These are phyloP conservation scores for Blakeslea trispora DNA, from an alignment of 371 early-diverging fungal genomes.

Conservation along the genomic window DNA sequence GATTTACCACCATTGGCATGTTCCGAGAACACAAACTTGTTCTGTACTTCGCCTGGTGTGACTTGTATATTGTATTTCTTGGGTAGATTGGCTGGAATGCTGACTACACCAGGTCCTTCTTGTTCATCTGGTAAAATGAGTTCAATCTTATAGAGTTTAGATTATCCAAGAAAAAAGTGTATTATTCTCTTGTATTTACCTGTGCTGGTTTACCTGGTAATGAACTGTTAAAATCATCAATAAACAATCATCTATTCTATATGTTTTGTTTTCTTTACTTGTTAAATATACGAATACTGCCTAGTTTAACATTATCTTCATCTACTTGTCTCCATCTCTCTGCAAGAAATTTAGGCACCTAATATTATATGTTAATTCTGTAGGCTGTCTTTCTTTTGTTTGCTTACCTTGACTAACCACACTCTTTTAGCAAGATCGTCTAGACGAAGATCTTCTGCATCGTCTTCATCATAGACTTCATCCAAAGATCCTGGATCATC, in stretches of 20 bases:
- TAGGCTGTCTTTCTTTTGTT: background rate
- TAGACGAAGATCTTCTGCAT: conserved; percentile 71
- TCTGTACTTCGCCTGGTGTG: conserved; percentile 65
- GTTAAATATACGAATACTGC: conserved; percentile 78
- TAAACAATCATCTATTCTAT: too few relatives aligned
- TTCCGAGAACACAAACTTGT: conserved; percentile 80
- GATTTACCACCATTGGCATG: conserved; percentile 44
- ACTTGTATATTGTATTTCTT: conserved; percentile 78
- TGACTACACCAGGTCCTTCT: conserved; percentile 28
- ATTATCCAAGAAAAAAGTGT: background rate
- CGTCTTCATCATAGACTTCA: conserved; percentile 62
- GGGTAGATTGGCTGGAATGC: conserved; percentile 44
- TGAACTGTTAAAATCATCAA: conserved; percentile 25
- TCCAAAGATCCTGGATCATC: conserved; percentile 60
- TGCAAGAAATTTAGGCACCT: conserved; percentile 83
- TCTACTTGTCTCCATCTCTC: conserved; percentile 76
- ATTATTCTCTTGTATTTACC: background rate
- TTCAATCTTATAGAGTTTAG: conserved; percentile 42
- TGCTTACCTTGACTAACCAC: conserved; percentile 16
- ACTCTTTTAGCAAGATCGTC: conserved; percentile 80
- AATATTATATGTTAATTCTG: too few relatives aligned
- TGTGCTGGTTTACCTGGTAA: conserved; percentile 32
- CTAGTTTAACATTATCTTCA: conserved; percentile 72
- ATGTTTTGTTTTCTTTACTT: conserved; percentile 32
- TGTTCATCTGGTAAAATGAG: conserved; percentile 65